phyloP scores from a whole-genome alignment of 164 flowering plant genomes.

The Taxillus chinensis region DNA sequence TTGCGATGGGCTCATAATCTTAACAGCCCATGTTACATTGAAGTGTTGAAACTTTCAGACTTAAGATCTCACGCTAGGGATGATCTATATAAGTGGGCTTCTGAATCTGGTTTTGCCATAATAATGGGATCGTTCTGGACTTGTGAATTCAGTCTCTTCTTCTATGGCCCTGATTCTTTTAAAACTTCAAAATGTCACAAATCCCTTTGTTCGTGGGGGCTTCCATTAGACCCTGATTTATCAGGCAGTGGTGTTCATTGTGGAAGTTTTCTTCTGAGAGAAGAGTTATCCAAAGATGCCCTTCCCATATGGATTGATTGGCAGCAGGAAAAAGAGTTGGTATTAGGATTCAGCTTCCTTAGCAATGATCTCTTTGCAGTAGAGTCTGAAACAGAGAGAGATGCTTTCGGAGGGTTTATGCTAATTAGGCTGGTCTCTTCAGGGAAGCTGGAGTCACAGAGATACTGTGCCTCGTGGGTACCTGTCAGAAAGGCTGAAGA shows the following conservation, averaged over 20 bases:
- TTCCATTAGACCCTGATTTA: slow-evolving; percentile 47
- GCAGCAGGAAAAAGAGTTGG: slow-evolving; percentile 48
- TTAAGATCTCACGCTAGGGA: slow-evolving; percentile 35
- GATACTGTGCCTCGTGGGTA: slow-evolving; percentile 49
- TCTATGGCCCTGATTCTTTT: slow-evolving; percentile 55
- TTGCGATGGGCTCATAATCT: slow-evolving; percentile 68
- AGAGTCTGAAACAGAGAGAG: slow-evolving; percentile 15
- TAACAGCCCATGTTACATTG: slow-evolving; percentile 35
- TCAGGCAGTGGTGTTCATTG: slow-evolving; percentile 34
- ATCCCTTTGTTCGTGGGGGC: slow-evolving; percentile 64
- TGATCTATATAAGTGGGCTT: slow-evolving; percentile 27
- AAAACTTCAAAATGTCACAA: slow-evolving; percentile 19
- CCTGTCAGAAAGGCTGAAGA: slow-evolving; percentile 9
- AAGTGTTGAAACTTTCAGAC: slow-evolving; percentile 44
- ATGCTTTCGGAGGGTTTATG: slow-evolving; percentile 43
- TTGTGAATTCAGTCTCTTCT: slow-evolving; percentile 51
- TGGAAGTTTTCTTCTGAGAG: slow-evolving; percentile 50
- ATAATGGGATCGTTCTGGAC: slow-evolving; percentile 72
- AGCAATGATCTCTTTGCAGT: slow-evolving; percentile 16
- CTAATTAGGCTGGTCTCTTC: slow-evolving; percentile 56
- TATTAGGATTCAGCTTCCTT: slow-evolving; percentile 62
- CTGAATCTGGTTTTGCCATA: slow-evolving; percentile 51
- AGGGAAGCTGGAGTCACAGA: slow-evolving; percentile 66
- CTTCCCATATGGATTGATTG: slow-evolving; percentile 53
- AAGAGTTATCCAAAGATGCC: slow-evolving; percentile 32